Base-by-base conservation (phyloP, 2,329 filamentous ascomycete genomes). In the Lasiodiplodia theobromae region DNA sequence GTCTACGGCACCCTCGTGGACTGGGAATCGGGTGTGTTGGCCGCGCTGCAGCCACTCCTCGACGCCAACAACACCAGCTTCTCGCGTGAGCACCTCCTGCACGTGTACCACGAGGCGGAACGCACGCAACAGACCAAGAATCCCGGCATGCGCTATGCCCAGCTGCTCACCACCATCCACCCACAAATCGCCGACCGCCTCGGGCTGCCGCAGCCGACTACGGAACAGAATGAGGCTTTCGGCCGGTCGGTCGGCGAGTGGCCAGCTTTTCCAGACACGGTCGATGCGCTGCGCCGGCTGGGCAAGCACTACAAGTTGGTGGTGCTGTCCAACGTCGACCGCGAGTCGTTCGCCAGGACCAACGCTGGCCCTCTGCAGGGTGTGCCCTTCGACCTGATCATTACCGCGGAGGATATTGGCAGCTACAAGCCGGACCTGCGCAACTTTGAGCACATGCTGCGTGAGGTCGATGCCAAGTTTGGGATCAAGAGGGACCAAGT, bases 1-100 rank as follows among this genome's bases (percentile, higher is more conserved):
- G 89, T 91, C 81, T 94, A 92, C 77, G 91, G 92, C 77, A 95
- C 92, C 0, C 85, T 94, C 3, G 87, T 94, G 69, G 91, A 94
- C 82, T 93, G 91, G 91, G 90, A 93, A 77, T 77, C 91, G 91
- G 69, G 85, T 93, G 68, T 78, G 85, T 62, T 71, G 78, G 3
- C 83, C 85, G 3, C 82, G 93, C 1, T 75, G 83, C 31, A 83
- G 86, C 0, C 74, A 87, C 14, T 78, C 87, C 78, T 86, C 0
- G 79, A 82, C 0, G 37, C 76, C 3, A 71, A 75, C 8, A 79
- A 84, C 71, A 75, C 78, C 57, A 40, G 57, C 14, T 47, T 40
- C 12, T 75, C 80, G 66, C 74, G 76, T 47, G 76, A 80, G 14
- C 83, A 82, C 82, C 78, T 84, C 75, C 69, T 77, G 72, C 75